These are phyloP conservation scores for Eutrema yunnanense DNA, from an alignment of 345 rosid species.

Conservation along the genomic window DNA sequence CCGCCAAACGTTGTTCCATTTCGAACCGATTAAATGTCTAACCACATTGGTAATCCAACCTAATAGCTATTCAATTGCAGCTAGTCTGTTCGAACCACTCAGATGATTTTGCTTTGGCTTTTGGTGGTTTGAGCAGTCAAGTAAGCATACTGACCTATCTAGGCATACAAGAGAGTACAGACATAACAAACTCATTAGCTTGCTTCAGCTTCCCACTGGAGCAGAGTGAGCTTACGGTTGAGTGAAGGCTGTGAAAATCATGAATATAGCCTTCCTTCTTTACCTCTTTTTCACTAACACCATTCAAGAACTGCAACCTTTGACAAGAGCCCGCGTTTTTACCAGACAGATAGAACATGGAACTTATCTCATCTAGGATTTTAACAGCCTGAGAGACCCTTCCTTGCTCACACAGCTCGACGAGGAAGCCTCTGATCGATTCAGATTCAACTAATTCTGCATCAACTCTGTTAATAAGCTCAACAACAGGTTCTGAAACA, in stretches of 20 bases:
- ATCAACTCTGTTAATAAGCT: slow-evolving; percentile 49
- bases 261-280: slow-evolving; percentile 19
- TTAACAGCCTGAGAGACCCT: slow-evolving; percentile 43
- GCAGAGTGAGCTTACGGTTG: slow-evolving; percentile 55
- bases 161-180: slow-evolving; percentile 38
- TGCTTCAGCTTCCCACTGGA: slow-evolving; percentile 53
- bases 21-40: not conserved
- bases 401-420: slow-evolving; percentile 54
- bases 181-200: slow-evolving; percentile 51
- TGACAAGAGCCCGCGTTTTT: slow-evolving; percentile 14
- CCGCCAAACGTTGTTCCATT: not conserved
- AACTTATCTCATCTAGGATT: slow-evolving; percentile 32
- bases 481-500: slow-evolving; percentile 47
- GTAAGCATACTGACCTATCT: slow-evolving; percentile 9
- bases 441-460: slow-evolving; percentile 76
- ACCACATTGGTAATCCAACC: not conserved
- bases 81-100: not conserved
- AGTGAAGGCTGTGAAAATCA: slow-evolving; percentile 49
- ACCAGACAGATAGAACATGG: slow-evolving; percentile 28
- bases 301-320: slow-evolving; percentile 8
- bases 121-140: slow-evolving; percentile 9
- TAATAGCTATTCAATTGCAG: not conserved
- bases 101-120: not conserved
- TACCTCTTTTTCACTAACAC: slow-evolving; percentile 16
- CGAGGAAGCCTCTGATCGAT: slow-evolving; percentile 53